Evolutionary conservation across 148 eudicot species (phyloP), one percentile per base, ranked within the genome.

Genomic region (Agrostemma githago): DNA sequence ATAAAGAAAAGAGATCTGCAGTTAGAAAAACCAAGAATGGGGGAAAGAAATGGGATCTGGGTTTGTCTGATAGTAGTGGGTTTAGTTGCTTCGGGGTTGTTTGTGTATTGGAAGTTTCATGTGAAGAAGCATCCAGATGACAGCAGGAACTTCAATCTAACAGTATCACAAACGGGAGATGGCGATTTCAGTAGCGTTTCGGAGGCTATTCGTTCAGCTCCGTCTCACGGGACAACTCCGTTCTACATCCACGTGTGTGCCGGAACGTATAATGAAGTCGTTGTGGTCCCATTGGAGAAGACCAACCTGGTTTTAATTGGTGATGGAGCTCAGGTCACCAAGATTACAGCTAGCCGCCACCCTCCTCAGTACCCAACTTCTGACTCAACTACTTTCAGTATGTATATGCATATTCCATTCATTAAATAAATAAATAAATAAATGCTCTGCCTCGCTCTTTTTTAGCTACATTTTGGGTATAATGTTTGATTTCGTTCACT

Each of bases 221-320:
- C 83, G 0, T 76, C 83, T 15, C 39, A 56, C 8, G 62, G 34
- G 8, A 15, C 69, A 5, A 41, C 73, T 1, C 72, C 44, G 3
- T 80, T 76, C 14, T 59, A 56, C 48, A 80, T 80, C 40, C 62
- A 60, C 19, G 73, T 80, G 1, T 40, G 57, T 17, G 58, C 73
- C 0, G 83, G 83, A 9, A 53, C 62, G 1, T 80, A 80, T 34
- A 66, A 80, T 51, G 82, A 80, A 11, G 70, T 72, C 1, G 79
- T 76, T 58, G 67, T 72, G 1, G 83, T 80, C 6, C 79, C 83
- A 48, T 69, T 11, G 39, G 67, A 72, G 14, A 80, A 80, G 38
- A 66, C 70, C 38, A 76, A 80, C 34, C 19, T 80, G 10, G 79
- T 76, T 12, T 60, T 80, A 73, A n/a, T 80, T 51, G 82, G 83